Evolutionary conservation across 164 flowering plant genomes (phyloP).

Genomic region (Macadamia tetraphylla): DNA sequence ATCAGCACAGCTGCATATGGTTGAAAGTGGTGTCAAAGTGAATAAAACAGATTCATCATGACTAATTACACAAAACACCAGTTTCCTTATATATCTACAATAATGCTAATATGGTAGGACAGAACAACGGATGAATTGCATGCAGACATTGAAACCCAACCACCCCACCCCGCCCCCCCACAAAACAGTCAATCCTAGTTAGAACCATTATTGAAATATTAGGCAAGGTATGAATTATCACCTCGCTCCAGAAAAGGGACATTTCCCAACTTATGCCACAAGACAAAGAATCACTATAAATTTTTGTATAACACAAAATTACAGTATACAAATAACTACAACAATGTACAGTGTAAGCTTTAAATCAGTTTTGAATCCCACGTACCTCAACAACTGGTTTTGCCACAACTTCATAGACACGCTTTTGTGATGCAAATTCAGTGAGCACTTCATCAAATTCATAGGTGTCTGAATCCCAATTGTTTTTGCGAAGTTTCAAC

Average conservation of each 20-base stretch:
- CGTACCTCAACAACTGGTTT: constrained; percentile 98
- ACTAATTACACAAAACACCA: not conserved
- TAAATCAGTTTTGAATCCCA: not conserved
- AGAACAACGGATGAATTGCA: too few relatives aligned
- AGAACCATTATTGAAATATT: too few relatives aligned
- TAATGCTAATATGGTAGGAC: too few relatives aligned
- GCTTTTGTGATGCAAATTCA: constrained; percentile 94
- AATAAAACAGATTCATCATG: not conserved
- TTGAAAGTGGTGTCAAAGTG: constrained; percentile 1
- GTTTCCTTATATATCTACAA: too few relatives aligned
- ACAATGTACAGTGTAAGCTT: not conserved
- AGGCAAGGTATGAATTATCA: too few relatives aligned
- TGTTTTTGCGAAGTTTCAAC: constrained; percentile 86
- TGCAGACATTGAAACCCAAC: too few relatives aligned
- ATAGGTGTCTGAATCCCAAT: constrained; percentile 91
- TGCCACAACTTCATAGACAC: constrained; percentile 97
- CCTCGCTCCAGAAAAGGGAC: too few relatives aligned
- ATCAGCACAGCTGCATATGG: constrained; percentile 4
- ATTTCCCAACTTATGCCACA: not conserved
- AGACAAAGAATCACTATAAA: not conserved
- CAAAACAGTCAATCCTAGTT: too few relatives aligned
- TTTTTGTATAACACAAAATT: not conserved
- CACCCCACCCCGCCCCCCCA: too few relatives aligned
- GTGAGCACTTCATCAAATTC: constrained; percentile 98
- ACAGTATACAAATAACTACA: not conserved